Evolutionary conservation across 805 yeast genomes (phyloP).

Genomic region (Lachancea fermentati): DNA sequence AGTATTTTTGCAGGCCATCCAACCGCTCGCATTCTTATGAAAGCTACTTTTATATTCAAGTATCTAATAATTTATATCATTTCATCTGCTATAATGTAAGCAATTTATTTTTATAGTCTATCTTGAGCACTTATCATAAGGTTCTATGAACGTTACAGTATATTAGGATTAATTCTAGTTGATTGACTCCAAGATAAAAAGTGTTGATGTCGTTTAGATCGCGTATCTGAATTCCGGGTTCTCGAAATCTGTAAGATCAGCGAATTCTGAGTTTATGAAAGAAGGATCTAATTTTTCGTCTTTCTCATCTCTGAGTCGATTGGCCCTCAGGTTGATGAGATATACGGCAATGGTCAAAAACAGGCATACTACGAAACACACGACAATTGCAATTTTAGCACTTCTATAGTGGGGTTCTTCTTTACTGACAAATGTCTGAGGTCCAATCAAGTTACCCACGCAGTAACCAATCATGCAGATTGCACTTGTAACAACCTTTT

Average conservation of each 20-base stretch:
- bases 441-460: constrained; percentile 51
- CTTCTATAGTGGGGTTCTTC: constrained; percentile 42
- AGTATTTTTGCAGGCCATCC: no score
- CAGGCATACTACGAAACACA: constrained; percentile 28
- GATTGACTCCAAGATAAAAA: no score
- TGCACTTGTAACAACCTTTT: constrained; percentile 43
- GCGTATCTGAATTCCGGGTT: constrained; percentile 36
- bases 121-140: no score
- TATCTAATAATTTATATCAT: no score
- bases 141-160: no score
- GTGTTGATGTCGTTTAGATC: no score
- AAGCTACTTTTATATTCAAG: no score
- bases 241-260: constrained; percentile 42
- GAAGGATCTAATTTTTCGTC: constrained; percentile 1
- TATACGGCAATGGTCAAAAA: constrained; percentile 25
- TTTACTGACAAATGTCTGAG: constrained; percentile 40
- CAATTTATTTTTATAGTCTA: no score
- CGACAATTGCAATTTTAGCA: constrained; percentile 40
- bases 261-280: constrained; percentile 37
- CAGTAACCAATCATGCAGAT: constrained; percentile 43
- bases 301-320: constrained; percentile 33
- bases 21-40: no score
- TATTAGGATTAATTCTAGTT: no score
- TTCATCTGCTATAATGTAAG: no score
- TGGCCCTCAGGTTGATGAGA: constrained; percentile 27